Percentiles rank a stretch among this genome's conserved stretches.
phyloP scores from a whole-genome alignment of 2,329 filamentous ascomycete genomes.

The Fusarium torulosum region DNA sequence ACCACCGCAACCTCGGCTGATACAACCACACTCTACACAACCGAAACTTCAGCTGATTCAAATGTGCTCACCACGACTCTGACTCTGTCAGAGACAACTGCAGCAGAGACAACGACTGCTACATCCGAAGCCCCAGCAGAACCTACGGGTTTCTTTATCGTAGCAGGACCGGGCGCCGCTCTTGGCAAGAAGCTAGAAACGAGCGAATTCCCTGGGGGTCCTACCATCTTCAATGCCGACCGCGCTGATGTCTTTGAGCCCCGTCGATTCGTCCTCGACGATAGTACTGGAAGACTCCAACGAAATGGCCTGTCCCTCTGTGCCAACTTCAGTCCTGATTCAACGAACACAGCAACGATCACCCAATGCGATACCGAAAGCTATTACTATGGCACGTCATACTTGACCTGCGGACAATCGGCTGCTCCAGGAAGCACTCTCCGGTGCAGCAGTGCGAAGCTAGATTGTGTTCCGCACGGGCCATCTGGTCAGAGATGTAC shows the following conservation, averaged over 20 bases:
- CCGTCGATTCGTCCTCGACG: background rate
- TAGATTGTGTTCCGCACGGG: background rate
- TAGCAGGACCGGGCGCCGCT: background rate
- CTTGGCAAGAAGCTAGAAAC: background rate
- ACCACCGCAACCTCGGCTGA: background rate
- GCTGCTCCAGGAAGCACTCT: background rate
- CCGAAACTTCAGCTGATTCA: background rate
- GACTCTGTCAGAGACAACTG: background rate
- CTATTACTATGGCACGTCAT: background rate
- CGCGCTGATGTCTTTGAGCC: background rate
- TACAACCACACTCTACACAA: background rate
- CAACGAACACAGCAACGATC: background rate
- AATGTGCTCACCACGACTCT: background rate
- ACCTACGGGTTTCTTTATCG: background rate
- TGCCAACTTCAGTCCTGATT: background rate
- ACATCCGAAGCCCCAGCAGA: background rate
- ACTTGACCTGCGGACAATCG: background rate
- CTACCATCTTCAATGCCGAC: background rate
- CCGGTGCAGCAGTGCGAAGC: background rate
- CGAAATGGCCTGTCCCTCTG: background rate
- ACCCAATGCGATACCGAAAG: background rate
- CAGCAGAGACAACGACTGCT: background rate
- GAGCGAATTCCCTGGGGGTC: accelerated
- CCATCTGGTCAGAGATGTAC: background rate
- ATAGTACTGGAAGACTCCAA: background rate